These are phyloP conservation scores for Hymenotorrendiella dingleyae DNA, from an alignment of 2,329 filamentous ascomycete genomes.

Conservation along the genomic window DNA sequence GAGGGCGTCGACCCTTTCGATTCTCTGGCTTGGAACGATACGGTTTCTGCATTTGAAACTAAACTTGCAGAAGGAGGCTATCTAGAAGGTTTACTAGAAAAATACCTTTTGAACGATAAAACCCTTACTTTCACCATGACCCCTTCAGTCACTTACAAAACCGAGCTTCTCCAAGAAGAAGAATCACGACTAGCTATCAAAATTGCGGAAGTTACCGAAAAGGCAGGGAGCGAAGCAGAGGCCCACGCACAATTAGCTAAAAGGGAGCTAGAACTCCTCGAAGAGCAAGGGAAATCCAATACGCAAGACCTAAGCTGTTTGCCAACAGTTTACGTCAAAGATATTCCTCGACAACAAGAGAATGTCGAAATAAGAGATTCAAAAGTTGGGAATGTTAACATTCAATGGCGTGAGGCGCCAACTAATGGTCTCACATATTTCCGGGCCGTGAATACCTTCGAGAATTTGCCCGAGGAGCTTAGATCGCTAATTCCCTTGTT, in stretches of 20 bases:
- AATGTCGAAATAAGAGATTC: conserved; percentile 54
- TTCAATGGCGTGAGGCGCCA: conserved; percentile 87
- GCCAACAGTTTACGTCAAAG: conserved; percentile 79
- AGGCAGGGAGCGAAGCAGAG: conserved; percentile 64
- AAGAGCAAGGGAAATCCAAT: conserved; percentile 77
- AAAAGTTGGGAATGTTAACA: conserved; percentile 56
- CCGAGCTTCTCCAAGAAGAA: conserved; percentile 73
- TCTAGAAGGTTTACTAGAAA: conserved; percentile 77
- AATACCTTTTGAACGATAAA: conserved; percentile 83
- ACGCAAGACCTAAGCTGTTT: conserved; percentile 81
- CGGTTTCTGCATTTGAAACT: conserved; percentile 73
- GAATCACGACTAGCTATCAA: conserved; percentile 66
- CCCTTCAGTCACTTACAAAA: conserved; percentile 68
- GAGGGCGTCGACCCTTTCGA: conserved; percentile 91
- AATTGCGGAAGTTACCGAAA: conserved; percentile 61
- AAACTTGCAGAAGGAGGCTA: conserved; percentile 72
- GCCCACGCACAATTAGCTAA: conserved; percentile 67
- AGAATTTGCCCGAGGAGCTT: conserved; percentile 77
- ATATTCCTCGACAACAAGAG: conserved; percentile 78
- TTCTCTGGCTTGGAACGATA: conserved; percentile 85
- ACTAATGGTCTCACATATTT: conserved; percentile 98
- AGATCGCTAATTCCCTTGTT: conserved; percentile 83
- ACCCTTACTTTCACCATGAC: conserved; percentile 92
- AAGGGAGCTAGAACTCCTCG: conserved; percentile 73
- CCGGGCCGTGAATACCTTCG: conserved; percentile 75